Base-by-base conservation (phyloP, 345 rosid species). In the Pelargonium nanum region DNA sequence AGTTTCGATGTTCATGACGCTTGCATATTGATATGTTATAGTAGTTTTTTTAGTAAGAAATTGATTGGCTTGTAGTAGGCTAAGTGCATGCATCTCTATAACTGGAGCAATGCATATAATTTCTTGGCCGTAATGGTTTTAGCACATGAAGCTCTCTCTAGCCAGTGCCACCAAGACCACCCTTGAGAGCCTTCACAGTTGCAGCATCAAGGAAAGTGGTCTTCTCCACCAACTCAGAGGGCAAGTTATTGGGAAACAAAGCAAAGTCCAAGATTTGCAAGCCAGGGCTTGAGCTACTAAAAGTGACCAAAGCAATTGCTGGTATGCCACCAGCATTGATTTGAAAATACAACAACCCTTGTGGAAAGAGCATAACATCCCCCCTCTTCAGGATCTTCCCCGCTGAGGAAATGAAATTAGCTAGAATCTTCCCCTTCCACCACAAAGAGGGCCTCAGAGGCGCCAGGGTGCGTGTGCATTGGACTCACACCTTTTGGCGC, bases 381-480 rank as follows among this genome's bases (percentile, higher is more conserved):
- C 97, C 97, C 52, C 65, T 74, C 0, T 75, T 7, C 0, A 87
- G 87, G 26, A 67, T 50, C 66, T 80, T 73, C 20, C 75, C 64
- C 4, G 81, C 86, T 0, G 86, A 76, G 20, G 92, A 81, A 17
- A 90, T 73, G 75, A 90, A 90, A 6, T 96, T 96, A 0, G 96
- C 97, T 55, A 77, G 74, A 26, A 90, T 78, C 20, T 81, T 6
- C n/a, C 45, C 95, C 97, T 53, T 78, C 59, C 0, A 80, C 2
- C 1, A 90, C 93, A 6, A 82, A 0, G 4, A 87, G 77, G n/a
- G 74, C 63, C 65, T 90, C 96, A 0, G 89, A 73, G 34, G 56
- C 95, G 5, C 86, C 85, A 0, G 97, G 97, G 73, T 87, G 97
- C 13, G 93, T 85, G 78, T 87, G 95, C 63, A 87, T 76, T 5